Conservation (phyloP, 1,284 basidiomycete genomes). For the Calocybe gambosa region DNA sequence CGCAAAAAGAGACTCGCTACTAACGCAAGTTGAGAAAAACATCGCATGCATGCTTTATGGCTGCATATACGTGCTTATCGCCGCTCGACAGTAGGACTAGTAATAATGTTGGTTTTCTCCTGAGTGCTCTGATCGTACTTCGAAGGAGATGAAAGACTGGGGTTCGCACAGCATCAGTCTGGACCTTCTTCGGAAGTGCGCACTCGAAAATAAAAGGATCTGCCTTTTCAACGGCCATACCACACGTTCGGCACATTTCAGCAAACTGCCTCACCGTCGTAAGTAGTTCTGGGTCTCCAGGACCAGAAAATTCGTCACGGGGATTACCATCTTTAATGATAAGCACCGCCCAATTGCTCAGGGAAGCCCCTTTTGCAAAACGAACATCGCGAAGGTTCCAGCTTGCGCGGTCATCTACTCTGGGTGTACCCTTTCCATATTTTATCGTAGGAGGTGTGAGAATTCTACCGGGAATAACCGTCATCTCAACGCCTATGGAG, state of each 20-base stretch:
- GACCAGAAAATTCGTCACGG: slow-evolving; percentile 39
- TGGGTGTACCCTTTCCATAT: slow-evolving; percentile 43
- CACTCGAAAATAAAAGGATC: slow-evolving; percentile 32
- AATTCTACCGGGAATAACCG: slow-evolving; percentile 67
- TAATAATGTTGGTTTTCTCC: slow-evolving; percentile 29
- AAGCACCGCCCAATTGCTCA: slow-evolving; percentile 59
- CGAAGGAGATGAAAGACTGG: slow-evolving; percentile 34
- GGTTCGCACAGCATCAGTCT: slow-evolving; percentile 42
- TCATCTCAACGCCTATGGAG: slow-evolving; percentile 57
- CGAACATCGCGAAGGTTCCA: slow-evolving; percentile 66
- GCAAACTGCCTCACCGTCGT: slow-evolving; percentile 42
- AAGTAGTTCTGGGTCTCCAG: slow-evolving; percentile 43
- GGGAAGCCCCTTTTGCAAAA: slow-evolving; percentile 47
- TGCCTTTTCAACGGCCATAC: slow-evolving; percentile 43
- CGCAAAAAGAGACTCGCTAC: slow-evolving; percentile 6
- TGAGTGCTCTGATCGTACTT: slow-evolving; percentile 19
- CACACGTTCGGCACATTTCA: slow-evolving; percentile 51
- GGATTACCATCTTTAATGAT: slow-evolving; percentile 50
- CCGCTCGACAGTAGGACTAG: slow-evolving; percentile 59
- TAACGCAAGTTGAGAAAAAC: slow-evolving; percentile 49
- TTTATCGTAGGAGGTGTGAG: slow-evolving; percentile 52
- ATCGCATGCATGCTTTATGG: slow-evolving; percentile 67
- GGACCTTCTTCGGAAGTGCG: slow-evolving; percentile 38
- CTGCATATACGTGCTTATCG: slow-evolving; percentile 65
- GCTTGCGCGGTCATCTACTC: slow-evolving; percentile 53